phyloP scores from a whole-genome alignment of 2,329 filamentous ascomycete species.

The Zymoseptoria brevis region DNA sequence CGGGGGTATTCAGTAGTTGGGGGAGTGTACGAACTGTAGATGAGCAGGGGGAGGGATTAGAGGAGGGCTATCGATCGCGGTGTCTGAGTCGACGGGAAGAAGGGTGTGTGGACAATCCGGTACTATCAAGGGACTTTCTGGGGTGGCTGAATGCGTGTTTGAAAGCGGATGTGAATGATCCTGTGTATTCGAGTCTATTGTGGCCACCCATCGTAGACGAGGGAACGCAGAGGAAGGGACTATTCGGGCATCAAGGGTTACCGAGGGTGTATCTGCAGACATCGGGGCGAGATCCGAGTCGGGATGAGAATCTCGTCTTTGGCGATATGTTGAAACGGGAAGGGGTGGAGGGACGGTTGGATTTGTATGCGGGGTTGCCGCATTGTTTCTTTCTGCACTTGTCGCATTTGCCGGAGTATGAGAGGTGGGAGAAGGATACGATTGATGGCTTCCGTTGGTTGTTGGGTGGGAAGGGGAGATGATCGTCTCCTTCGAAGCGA shows the following conservation, averaged over 20 bases:
- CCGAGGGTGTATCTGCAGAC: conserved; percentile 45
- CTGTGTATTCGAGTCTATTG: conserved; percentile 7
- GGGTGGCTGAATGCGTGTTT: conserved; percentile 7
- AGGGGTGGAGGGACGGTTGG: conserved; percentile 36
- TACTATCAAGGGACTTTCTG: conserved; percentile 11
- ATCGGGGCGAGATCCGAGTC: conserved; percentile 41
- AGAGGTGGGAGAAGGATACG: conserved; percentile 22
- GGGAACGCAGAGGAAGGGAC: background rate
- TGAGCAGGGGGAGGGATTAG: conserved; percentile 11
- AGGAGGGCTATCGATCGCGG: conserved; percentile 31
- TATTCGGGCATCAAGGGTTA: conserved; percentile 25
- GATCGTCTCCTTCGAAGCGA: background rate
- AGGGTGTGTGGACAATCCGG: conserved; percentile 30
- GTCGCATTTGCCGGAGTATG: conserved; percentile 25
- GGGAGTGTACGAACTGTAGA: conserved; percentile 35
- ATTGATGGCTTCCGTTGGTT: conserved; percentile 29
- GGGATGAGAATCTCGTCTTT: conserved; percentile 47
- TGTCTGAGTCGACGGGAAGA: conserved; percentile 31
- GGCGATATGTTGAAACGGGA: conserved; percentile 40
- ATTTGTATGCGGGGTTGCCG: conserved; percentile 37
- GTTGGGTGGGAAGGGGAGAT: background rate
- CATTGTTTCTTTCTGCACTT: conserved; percentile 32
- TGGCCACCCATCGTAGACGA: too few species aligned
- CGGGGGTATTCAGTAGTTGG: conserved; percentile 35
- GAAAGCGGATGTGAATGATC: conserved; percentile 5